Conservation (phyloP, 78 protist genomes). For the Chrysochromulina tobinii region DNA sequence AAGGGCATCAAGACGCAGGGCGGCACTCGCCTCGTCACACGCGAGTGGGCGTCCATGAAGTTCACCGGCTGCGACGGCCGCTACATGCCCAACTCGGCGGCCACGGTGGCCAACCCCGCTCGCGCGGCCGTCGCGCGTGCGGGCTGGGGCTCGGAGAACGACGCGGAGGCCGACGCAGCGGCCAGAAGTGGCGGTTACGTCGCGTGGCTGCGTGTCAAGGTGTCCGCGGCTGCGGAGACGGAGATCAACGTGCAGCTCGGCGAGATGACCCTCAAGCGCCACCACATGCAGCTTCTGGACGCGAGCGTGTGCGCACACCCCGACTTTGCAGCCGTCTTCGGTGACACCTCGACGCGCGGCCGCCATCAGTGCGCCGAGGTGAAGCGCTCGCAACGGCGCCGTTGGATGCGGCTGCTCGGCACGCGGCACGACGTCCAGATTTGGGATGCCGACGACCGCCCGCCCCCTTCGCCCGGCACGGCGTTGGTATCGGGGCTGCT, state of each 20-base stretch:
- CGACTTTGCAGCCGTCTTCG: constrained; percentile 32
- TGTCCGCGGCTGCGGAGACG: neutral
- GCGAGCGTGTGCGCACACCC: neutral
- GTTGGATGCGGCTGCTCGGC: constrained; percentile 43
- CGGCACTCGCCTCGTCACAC: neutral
- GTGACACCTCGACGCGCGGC: neutral
- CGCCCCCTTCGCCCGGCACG: neutral
- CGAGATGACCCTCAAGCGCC: neutral
- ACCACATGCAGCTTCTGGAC: neutral
- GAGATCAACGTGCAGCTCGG: constrained; percentile 35
- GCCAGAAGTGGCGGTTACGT: neutral
- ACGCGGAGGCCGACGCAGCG: neutral
- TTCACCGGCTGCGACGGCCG: neutral
- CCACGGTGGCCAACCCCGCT: neutral
- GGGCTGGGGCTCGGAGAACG: neutral
- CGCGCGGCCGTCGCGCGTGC: neutral
- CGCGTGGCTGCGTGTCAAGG: constrained; percentile 2
- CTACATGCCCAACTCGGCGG: constrained; percentile 1
- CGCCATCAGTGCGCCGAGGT: constrained; percentile 46
- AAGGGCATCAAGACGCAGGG: neutral
- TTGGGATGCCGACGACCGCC: neutral
- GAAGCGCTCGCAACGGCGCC: neutral
- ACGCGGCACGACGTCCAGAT: constrained; percentile 38
- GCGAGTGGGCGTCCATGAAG: constrained; percentile 15
- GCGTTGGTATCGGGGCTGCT: neutral